phyloP scores from a whole-genome alignment of 208 protist genomes.

The Trypanosoma mega region DNA sequence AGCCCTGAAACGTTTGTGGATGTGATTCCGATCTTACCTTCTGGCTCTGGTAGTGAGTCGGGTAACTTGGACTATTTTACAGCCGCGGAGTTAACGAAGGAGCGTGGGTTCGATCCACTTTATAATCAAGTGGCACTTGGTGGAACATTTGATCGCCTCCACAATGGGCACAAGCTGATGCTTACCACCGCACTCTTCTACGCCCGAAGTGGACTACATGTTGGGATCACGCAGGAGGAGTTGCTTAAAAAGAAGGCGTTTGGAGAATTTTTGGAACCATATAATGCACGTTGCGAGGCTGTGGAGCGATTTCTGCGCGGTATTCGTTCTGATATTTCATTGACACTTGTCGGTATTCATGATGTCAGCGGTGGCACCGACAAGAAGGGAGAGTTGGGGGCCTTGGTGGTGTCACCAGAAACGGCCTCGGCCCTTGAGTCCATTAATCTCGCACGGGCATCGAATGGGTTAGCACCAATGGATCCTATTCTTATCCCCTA shows the following conservation, averaged over 20 bases:
- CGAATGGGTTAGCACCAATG: conserved; percentile 50
- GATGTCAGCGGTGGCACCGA: conserved; percentile 76
- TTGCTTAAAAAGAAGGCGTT: conserved; percentile 74
- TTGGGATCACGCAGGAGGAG: conserved; percentile 63
- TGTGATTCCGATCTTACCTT: conserved; percentile 55
- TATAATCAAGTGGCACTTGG: conserved; percentile 84
- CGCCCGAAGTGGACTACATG: conserved; percentile 49
- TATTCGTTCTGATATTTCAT: conserved; percentile 54
- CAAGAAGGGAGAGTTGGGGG: conserved; percentile 56
- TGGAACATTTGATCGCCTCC: conserved; percentile 90
- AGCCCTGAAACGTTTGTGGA: conserved; percentile 39
- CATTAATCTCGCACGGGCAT: conserved; percentile 69
- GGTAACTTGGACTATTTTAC: conserved; percentile 2
- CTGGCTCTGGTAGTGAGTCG: background rate
- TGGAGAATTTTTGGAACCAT: conserved; percentile 58
- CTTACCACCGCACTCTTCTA: conserved; percentile 76
- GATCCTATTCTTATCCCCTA: conserved; percentile 57
- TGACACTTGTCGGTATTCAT: conserved; percentile 60
- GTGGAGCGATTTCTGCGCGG: conserved; percentile 52
- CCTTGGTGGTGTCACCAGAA: conserved; percentile 79
- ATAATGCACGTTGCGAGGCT: conserved; percentile 47
- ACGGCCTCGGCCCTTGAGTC: conserved; percentile 45
- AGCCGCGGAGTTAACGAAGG: conserved; percentile 16
- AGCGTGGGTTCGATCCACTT: conserved; percentile 46
- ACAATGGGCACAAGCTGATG: conserved; percentile 87